Conservation (phyloP, 306 rosid species). For the cucumber (Cucumis sativus) region Cucumber_9930_V3 NC_026658.2:22666501-22667000, state of each 20-base stretch:
- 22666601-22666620: too few species aligned
- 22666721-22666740: not conserved
- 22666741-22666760: slow-evolving; percentile 14
- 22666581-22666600: too few species aligned
- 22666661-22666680: not conserved
- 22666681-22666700: not conserved
- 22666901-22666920: slow-evolving; percentile 51
- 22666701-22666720: not conserved
- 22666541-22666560: too few species aligned
- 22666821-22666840: slow-evolving; percentile 96
- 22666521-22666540: too few species aligned
- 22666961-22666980: not conserved
- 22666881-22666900: slow-evolving; percentile 65
- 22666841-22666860: slow-evolving; percentile 78
- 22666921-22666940: not conserved
- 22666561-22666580: too few species aligned
- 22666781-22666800: slow-evolving; percentile 49
- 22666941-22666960: not conserved
- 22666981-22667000: not conserved
- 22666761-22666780: slow-evolving; percentile 64
- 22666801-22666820: slow-evolving; percentile 67
- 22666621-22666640: too few species aligned
- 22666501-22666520: too few species aligned
- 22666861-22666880: slow-evolving; percentile 88
- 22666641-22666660: not conserved